Base-by-base conservation (phyloP, 805 yeast species). In the Myxozyma melibiosi region DNA sequence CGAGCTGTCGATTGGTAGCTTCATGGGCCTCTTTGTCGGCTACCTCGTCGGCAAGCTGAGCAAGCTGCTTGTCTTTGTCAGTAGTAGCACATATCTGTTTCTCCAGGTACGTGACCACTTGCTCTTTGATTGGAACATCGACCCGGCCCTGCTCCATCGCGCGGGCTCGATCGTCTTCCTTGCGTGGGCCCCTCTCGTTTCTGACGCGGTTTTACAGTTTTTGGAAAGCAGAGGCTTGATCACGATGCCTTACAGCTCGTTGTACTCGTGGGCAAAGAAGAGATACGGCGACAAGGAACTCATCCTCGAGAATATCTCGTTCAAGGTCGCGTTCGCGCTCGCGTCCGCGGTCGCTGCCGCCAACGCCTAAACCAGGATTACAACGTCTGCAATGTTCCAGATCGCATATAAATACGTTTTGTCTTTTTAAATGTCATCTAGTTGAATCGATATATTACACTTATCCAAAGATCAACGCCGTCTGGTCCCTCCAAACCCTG, bases 271-370 rank as follows among this genome's bases (percentile, higher is more conserved):
- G 57, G 76, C 76, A 3, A 51, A 68, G 3, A 59, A 65, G 25
- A 53, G 65, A 22, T 68, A 79, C 53, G 81, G 82, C 61, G 61
- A 80, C 44, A 73, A 76, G 65, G 71, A 75, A 28, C 73, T 81
- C 71, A 68, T 83, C 14, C 77, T 83, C 61, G 78, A 79, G 51
- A 76, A 79, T 55, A 80, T 82, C 49, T 77, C 83, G 59, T 83
- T 83, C 72, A 81, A 80, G 68, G 52, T 80, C n/a, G 75, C 83
- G 8, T 83, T 83, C 66, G 68, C 79, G 4, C 66, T 76, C 20
- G 71, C 83, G 8, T 81, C 83, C 63, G 60, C 80, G 54, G 76
- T 82, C 42, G 83, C 85, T 22, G 85, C 85, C 24, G 78, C 72
- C 67, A 79, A 80, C 52, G 68, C 63, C 6, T 65, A 50, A 43